Base-by-base conservation (phyloP, 306 rosid genomes). In the Luffa acutangula region DNA sequence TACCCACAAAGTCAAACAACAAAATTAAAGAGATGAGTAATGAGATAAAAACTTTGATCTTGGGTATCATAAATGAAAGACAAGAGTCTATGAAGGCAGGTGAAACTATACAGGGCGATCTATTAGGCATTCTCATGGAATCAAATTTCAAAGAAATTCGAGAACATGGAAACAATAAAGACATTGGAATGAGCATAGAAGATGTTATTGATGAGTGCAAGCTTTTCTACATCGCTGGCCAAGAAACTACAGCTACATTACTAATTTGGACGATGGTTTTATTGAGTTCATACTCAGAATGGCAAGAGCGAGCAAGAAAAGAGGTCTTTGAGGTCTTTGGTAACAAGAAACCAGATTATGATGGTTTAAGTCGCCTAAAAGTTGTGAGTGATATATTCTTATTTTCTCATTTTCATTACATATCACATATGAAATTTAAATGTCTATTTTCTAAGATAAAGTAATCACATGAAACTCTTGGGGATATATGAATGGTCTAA, bases 11-110 rank as follows among this genome's bases (percentile, higher is more conserved):
- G 62, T 9, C 15, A 59, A 79, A 80, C 59, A 86, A 25, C 49
- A 82, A 69, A 82, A 80, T 86, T 85, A 86, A 52, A 80, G 46
- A 84, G 80, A 76, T 78, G 3, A 49, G 83, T 2, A 81, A 41
- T 10, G 87, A 81, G 15, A 9, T 87, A 11, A 21, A 2, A 12
- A 70, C 31, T 25, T 25, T 65, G 48, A 7, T 65, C 39, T 17
- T 25, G 73, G 49, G 73, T 65, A 37, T 65, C 39, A 9, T 65
- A 37, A 65, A 2, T 6, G 39, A 65, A 37, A 37, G 73, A 65
- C 73, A 65, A 17, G 39, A 18, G 37, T 48, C 14, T 2, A 65
- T 65, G 73, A 65, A 18, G 48, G 18, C 14, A 17, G 73, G 48
- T 7, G 73, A 65, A 65, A 25, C 31, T 37, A 9, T 48, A 20